Percentiles rank a stretch among this genome's conserved stretches.
phyloP scores from a whole-genome alignment of 176 grass and related monocot species.

The Oryza rufipogon region DNA sequence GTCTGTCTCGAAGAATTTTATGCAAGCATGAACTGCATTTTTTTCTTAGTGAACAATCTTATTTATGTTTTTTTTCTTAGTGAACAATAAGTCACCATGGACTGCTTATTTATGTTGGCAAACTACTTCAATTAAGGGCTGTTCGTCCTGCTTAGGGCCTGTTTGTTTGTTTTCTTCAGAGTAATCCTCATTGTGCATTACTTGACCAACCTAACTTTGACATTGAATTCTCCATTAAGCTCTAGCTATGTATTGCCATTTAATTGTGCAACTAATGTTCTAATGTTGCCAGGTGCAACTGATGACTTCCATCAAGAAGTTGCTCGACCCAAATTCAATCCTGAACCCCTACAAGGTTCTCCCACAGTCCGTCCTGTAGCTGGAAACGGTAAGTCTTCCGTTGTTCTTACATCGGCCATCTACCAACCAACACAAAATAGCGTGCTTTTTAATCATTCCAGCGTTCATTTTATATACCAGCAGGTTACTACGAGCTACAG shows the following conservation, averaged over 20 bases:
- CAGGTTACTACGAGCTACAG: conserved; percentile 18
- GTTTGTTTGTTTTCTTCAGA: neutral
- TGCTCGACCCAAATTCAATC: conserved; percentile 84
- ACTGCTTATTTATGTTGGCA: neutral
- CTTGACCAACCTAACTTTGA: conserved; percentile 1
- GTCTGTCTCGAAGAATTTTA: neutral
- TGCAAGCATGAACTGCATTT: neutral
- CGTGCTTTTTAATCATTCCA: neutral
- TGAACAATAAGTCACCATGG: neutral
- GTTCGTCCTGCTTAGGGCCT: conserved; percentile 22
- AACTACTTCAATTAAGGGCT: neutral
- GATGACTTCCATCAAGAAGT: conserved; percentile 88
- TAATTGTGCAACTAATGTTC: neutral
- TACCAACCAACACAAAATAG: neutral
- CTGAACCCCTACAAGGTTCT: conserved; percentile 97
- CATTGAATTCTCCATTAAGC: neutral
- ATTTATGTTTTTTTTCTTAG: neutral
- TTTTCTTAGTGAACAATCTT: neutral
- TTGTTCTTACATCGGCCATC: neutral
- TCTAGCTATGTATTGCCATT: neutral
- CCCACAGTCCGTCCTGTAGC: conserved; percentile 60
- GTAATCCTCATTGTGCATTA: neutral
- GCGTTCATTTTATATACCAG: neutral
- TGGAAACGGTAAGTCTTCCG: conserved; percentile 41
- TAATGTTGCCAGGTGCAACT: conserved; percentile 65